Base-by-base conservation (phyloP, 2,329 filamentous ascomycete genomes). In the Botrytis fragariae region DNA sequence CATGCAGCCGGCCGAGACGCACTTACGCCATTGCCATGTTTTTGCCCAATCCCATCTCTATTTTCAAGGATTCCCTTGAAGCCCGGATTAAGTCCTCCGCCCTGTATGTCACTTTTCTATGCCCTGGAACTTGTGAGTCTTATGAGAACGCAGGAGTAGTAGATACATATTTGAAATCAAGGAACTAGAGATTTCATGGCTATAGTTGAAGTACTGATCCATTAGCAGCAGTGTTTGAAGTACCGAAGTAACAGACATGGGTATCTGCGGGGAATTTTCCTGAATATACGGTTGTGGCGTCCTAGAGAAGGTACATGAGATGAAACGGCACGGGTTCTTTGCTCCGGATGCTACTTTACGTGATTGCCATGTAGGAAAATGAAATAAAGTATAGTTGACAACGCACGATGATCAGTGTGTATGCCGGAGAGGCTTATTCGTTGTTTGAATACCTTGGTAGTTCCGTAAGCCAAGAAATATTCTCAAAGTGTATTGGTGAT, bases 311-410 rank as follows among this genome's bases (percentile, higher is more conserved):
- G 45, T 54, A 68, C 35, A 68, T 54, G 5, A 57, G 37, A 57
- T 68, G 48, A 42, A 39, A 68, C 35, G n/a, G 35, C n/a, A 68
- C 65, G 48, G 37, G 10, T 57, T 42, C n/a, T 68, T 42, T 68
- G 37, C 48, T 68, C 65, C 65, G 65, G 18, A n/a, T 14, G 32
- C n/a, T 64, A 45, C 18, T 60, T n/a, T n/a, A n/a, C n/a, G 60
- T 37, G n/a, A 51, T 42, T 45, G 16, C 37, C 69, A 59, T 51
- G 45, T 62, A 29, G 42, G 7, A 45, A n/a, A 70, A 45, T 22
- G 32, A 51, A 39, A 18, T 29, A 16, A 29, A 29, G 54, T 68
- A 42, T 37, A 32, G 6, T 37, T 57, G 65, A 42, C 35, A 68
- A 42, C 48, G n/a, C 65, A 68, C 35, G n/a, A 68, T 68, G 35